These are phyloP conservation scores for Suhomyces kunorum DNA, from an alignment of 1,139 yeast genomes.

Conservation along the genomic window DNA sequence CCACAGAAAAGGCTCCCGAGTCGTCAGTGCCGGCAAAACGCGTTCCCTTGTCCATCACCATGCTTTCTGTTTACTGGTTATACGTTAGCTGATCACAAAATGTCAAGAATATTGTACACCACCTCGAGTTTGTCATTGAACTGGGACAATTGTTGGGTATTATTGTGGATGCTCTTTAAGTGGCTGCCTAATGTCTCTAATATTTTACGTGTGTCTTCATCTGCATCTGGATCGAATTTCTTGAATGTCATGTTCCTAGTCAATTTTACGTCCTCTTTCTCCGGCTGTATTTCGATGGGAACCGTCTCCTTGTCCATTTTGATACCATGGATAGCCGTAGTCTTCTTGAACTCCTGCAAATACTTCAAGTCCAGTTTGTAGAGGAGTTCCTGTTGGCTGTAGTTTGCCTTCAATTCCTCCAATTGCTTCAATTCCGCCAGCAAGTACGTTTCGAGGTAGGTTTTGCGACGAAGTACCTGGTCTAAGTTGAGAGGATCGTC, in stretches of 20 bases:
- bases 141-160: slow-evolving; percentile 22
- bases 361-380: slow-evolving; percentile 38
- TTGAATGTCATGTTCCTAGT: background rate
- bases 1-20: background rate
- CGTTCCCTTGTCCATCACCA: slow-evolving; percentile 8
- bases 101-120: slow-evolving; percentile 29
- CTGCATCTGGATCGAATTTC: slow-evolving; percentile 29
- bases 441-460: slow-evolving; percentile 39
- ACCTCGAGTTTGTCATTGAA: slow-evolving; percentile 32
- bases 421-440: slow-evolving; percentile 47
- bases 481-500: slow-evolving; percentile 36
- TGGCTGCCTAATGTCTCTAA: slow-evolving; percentile 23
- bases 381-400: slow-evolving; percentile 24
- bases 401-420: slow-evolving; percentile 33
- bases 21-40: background rate
- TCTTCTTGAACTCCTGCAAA: slow-evolving; percentile 26
- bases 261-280: slow-evolving; percentile 4
- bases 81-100: slow-evolving; percentile 24
- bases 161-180: slow-evolving; percentile 21
- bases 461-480: slow-evolving; percentile 31
- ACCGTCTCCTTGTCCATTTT: slow-evolving; percentile 14
- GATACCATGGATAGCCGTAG: slow-evolving; percentile 12
- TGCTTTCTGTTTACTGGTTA: slow-evolving; percentile 37
- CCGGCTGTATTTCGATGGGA: background rate
- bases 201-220: slow-evolving; percentile 25